Conservation (phyloP, 768 basidiomycete species). For the Cantharellus cinnabarinus region DNA sequence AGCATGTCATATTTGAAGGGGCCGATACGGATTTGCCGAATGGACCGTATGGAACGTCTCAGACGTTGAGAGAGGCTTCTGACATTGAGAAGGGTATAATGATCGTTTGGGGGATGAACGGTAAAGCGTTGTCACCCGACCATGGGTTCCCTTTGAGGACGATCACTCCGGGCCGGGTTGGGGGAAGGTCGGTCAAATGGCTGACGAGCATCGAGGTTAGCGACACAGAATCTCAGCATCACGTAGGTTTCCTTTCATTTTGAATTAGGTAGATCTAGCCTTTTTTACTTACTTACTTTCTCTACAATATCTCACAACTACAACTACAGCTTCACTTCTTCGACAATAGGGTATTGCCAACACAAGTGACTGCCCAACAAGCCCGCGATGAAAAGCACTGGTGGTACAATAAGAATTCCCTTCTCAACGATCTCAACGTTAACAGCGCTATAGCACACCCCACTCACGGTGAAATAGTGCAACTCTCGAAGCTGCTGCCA, state of each 20-base stretch:
- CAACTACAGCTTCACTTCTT: conserved; percentile 9
- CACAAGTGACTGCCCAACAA: conserved; percentile 28
- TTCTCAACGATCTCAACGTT: conserved; percentile 32
- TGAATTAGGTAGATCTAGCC: neutral
- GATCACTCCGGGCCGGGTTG: conserved; percentile 41
- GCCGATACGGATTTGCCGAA: conserved; percentile 30
- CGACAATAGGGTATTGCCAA: conserved; percentile 46
- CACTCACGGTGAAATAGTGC: conserved; percentile 27
- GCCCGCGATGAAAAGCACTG: conserved; percentile 30
- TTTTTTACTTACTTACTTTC: neutral
- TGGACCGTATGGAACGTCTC: conserved; percentile 38
- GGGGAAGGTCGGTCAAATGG: conserved; percentile 45
- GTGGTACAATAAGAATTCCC: conserved; percentile 33
- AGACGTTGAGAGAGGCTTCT: conserved; percentile 26
- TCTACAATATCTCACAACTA: neutral
- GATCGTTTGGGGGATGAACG: conserved; percentile 39
- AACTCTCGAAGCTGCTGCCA: neutral
- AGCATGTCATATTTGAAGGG: conserved; percentile 41
- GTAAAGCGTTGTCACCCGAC: conserved; percentile 35
- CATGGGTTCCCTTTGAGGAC: conserved; percentile 46
- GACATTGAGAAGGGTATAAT: conserved; percentile 31
- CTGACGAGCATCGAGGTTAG: conserved; percentile 33
- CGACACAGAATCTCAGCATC: conserved; percentile 30
- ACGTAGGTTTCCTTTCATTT: conserved; percentile 17
- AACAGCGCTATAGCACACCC: conserved; percentile 38